Base-by-base conservation (phyloP, 1,139 yeast genomes). In the Meyerozyma carpophila region DNA sequence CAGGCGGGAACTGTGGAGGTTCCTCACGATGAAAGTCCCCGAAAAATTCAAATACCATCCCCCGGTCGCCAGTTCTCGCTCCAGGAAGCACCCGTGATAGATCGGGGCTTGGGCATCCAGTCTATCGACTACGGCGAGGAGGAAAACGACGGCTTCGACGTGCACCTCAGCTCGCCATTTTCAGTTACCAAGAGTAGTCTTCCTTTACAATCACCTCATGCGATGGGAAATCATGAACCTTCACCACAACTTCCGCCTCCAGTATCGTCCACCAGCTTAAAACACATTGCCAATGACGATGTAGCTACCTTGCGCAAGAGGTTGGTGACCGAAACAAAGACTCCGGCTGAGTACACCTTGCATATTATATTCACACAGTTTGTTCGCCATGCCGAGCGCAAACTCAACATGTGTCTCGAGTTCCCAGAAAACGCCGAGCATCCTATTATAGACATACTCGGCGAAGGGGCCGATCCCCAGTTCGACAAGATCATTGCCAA, bases 361-460 rank as follows among this genome's bases (percentile, higher is more conserved):
- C 98, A 94, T 62, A 90, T 94, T 28, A 75, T 94, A 36, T 94
- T 94, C 61, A 89, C 98, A 3, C 96, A 90, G 65, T 93, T 94
- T 66, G 96, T 94, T 9, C 82, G 98, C 49, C 85, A 84, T 54
- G 95, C 98, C 0, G 98, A 94, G 61, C 69, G 90, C 39, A 91
- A 91, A 58, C 71, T 93, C 45, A 85, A 84, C 51, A 57, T 81
- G 39, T 88, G 96, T 56, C 66, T 88, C 38, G 83, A 84, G 32
- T 79, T 77, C 46, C 81, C 95, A 0, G 61, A 82, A 13, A 80
- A 74, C 42, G 77, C 81, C 16, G 96, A 89, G 54, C 94, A 96
- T 0, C 89, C 90, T 14, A 82, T 90, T 8, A 81, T 84, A 28
- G 87, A 85, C 32, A 67, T 90, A n/a, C 66, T 94, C 13, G 87